Percentiles rank a stretch among this genome's conserved stretches.
Conservation (phyloP, 2,329 filamentous ascomycete genomes). For the Akanthomyces uredinophilus region DNA sequence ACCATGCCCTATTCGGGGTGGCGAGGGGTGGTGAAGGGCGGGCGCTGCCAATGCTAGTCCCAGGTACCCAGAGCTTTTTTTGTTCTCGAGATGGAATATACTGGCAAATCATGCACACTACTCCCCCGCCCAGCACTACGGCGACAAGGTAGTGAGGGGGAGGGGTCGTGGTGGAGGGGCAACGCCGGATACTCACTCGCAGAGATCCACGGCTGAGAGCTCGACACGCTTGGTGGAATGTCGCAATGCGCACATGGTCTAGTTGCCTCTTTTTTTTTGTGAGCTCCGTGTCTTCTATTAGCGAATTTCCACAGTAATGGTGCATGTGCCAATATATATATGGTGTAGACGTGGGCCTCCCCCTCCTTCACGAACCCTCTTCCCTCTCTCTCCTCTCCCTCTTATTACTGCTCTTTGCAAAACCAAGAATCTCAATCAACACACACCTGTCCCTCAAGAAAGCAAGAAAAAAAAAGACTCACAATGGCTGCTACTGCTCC, state of each 20-base stretch:
- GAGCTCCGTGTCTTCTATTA: not conserved
- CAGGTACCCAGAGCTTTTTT: not conserved
- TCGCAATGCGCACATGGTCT: not conserved
- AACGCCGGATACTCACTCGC: not conserved
- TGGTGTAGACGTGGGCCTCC: not conserved
- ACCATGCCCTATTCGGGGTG: conserved; percentile 16
- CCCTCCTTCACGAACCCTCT: not conserved
- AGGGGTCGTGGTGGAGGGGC: conserved; percentile 11
- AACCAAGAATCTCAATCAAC: not conserved
- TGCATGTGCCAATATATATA: not conserved
- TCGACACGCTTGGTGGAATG: not conserved
- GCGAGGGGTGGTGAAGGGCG: not conserved
- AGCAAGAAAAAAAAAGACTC: too few species aligned
- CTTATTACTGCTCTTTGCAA: not conserved
- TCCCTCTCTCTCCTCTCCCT: not conserved
- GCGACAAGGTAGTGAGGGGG: not conserved
- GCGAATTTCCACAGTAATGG: conserved; percentile 10
- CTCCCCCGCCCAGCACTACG: not conserved
- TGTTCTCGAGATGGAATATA: not conserved
- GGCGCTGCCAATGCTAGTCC: not conserved
- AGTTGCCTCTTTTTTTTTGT: not conserved
- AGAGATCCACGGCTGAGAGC: not conserved
- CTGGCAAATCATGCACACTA: not conserved
- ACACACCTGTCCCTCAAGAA: not conserved
- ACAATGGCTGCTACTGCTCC: conserved; percentile 29